phyloP scores from a whole-genome alignment of 2,329 filamentous ascomycete genomes.

The Diplodia mutila region DNA sequence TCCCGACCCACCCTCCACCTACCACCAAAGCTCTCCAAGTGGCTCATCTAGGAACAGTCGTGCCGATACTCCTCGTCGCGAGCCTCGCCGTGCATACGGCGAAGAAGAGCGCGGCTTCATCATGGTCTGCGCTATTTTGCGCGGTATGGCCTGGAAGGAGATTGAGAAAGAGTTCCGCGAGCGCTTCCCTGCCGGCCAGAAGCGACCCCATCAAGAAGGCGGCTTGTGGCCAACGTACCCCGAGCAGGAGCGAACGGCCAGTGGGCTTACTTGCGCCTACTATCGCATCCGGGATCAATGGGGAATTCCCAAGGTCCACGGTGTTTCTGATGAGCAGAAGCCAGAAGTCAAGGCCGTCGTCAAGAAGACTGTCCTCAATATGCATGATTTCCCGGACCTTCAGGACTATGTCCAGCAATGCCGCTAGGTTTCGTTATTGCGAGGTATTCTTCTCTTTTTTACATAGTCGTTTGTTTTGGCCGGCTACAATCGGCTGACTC shows the following conservation, averaged over 20 bases:
- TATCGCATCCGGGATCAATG: slow-evolving; percentile 25
- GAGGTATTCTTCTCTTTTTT: not conserved
- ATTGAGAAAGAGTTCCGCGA: slow-evolving; percentile 23
- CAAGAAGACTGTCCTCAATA: slow-evolving; percentile 1
- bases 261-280: slow-evolving; percentile 23
- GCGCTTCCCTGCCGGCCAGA: slow-evolving; percentile 18
- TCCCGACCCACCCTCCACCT: not conserved
- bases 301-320: slow-evolving; percentile 22
- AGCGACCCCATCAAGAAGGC: slow-evolving; percentile 15
- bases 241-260: slow-evolving; percentile 7
- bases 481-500: not conserved
- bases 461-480: not conserved
- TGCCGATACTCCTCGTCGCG: slow-evolving; percentile 14
- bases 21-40: not conserved
- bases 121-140: slow-evolving; percentile 24
- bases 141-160: slow-evolving; percentile 22
- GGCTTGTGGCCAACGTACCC: slow-evolving; percentile 22
- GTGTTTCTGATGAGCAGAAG: slow-evolving; percentile 17
- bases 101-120: slow-evolving; percentile 24
- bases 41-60: not conserved
- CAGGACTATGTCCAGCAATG: not conserved
- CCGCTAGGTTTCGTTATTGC: not conserved
- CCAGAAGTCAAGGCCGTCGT: slow-evolving; percentile 19
- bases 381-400: slow-evolving; percentile 21
- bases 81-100: slow-evolving; percentile 19